A percentile compares a stretch with the other conserved stretches of the same genome.
Conservation (phyloP, 1,284 basidiomycete genomes). For the Rhizoctonia solani region DNA sequence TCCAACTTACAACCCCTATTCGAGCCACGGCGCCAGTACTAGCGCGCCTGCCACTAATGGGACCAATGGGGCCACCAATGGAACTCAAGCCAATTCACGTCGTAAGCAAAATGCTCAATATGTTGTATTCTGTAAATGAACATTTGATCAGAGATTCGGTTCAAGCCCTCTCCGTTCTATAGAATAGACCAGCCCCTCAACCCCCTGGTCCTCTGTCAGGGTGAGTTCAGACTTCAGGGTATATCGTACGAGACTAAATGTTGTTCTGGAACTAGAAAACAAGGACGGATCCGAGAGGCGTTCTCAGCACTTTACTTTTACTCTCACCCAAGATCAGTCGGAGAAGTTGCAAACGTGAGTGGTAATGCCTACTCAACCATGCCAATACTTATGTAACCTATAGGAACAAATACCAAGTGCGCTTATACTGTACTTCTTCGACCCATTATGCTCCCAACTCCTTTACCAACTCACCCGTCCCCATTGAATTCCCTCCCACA, state of each 20-base stretch:
- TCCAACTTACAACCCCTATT: constrained; percentile 22
- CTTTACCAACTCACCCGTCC: constrained; percentile 50
- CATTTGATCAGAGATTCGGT: constrained; percentile 64
- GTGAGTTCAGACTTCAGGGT: constrained; percentile 47
- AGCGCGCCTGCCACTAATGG: constrained; percentile 7
- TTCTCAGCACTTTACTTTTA: constrained; percentile 62
- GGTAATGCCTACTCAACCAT: constrained; percentile 44
- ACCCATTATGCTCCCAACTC: constrained; percentile 65
- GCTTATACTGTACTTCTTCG: constrained; percentile 91
- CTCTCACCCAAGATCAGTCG: constrained; percentile 64
- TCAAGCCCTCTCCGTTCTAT: constrained; percentile 81
- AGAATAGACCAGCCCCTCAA: constrained; percentile 67
- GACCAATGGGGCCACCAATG: not conserved
- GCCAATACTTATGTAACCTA: constrained; percentile 29
- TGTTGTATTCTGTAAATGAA: too few species aligned
- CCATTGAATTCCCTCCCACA: constrained; percentile 88
- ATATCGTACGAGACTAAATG: not conserved
- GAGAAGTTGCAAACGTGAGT: constrained; percentile 61
- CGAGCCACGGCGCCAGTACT: constrained; percentile 18
- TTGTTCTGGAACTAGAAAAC: constrained; percentile 58
- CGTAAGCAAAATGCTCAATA: too few species aligned
- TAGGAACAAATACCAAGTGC: constrained; percentile 76
- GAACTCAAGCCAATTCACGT: not conserved
- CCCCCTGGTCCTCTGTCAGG: constrained; percentile 69
- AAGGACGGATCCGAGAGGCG: constrained; percentile 73